Percentiles rank a stretch among this genome's conserved stretches.
phyloP scores from a whole-genome alignment of 306 rosid species.

The Gastrolobium villosum region DNA sequence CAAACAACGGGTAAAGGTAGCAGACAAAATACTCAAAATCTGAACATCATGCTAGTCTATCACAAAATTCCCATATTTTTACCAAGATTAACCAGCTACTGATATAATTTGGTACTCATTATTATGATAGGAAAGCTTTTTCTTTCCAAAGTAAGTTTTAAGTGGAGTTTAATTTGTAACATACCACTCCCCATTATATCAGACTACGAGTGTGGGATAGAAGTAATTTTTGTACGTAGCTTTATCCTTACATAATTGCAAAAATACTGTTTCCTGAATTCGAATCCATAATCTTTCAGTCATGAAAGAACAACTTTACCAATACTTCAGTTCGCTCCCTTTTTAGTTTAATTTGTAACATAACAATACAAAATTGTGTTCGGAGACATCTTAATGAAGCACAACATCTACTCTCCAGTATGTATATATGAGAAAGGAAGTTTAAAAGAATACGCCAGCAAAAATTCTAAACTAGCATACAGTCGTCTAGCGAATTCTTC shows the following conservation, averaged over 20 bases:
- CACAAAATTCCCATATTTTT: no score
- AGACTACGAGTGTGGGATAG: no score
- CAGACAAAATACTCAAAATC: no score
- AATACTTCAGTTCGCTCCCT: no score
- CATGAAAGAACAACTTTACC: no score
- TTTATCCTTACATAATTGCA: no score
- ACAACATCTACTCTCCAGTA: conserved; percentile 39
- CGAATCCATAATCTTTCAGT: no score
- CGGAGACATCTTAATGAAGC: conserved; percentile 48
- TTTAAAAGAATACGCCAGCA: conserved; percentile 42
- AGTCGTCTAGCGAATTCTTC: conserved; percentile 29
- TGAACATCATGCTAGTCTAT: no score
- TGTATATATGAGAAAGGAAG: conserved; percentile 35
- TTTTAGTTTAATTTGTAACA: neutral
- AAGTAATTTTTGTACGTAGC: no score
- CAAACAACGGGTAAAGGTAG: no score
- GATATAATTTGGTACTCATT: conserved; percentile 15
- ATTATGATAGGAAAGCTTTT: neutral
- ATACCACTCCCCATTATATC: neutral
- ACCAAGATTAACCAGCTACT: neutral
- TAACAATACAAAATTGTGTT: conserved; percentile 38
- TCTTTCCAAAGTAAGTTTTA: conserved; percentile 22
- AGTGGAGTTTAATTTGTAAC: neutral
- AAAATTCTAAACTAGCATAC: conserved; percentile 33
- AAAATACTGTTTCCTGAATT: no score